Conservation (phyloP, 2,329 filamentous ascomycete species). For the Fusarium sp. region DNA sequence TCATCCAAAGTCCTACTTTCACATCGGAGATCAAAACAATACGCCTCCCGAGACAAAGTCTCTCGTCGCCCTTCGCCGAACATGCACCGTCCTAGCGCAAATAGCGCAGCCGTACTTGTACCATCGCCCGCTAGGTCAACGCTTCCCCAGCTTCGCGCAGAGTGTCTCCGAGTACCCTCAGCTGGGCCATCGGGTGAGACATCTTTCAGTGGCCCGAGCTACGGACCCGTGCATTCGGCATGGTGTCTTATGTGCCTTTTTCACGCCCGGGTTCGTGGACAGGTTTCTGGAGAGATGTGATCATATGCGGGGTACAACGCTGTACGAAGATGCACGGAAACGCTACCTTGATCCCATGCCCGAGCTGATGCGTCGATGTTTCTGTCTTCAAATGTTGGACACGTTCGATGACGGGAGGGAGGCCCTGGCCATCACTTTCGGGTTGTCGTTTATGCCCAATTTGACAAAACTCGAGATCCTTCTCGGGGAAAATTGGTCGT, state of each 20-base stretch:
- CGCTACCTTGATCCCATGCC: neutral
- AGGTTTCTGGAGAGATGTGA: neutral
- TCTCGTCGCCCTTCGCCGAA: neutral
- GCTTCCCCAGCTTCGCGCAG: neutral
- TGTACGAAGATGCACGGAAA: neutral
- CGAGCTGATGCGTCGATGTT: too few species aligned
- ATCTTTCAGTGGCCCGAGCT: neutral
- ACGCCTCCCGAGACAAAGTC: neutral
- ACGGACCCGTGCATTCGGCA: too few species aligned
- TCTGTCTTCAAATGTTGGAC: too few species aligned
- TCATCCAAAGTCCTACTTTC: neutral
- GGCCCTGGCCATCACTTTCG: neutral
- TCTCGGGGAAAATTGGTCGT: accelerated
- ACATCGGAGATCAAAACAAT: accelerated
- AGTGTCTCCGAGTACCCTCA: neutral
- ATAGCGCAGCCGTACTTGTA: neutral
- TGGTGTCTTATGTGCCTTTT: too few species aligned
- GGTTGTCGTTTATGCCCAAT: neutral
- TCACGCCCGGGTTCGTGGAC: too few species aligned
- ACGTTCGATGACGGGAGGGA: neutral
- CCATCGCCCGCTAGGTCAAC: neutral
- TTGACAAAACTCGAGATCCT: neutral
- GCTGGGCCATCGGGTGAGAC: neutral
- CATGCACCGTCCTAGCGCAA: neutral
- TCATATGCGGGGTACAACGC: neutral